phyloP scores from a whole-genome alignment of 768 basidiomycete species.

The Austroboletus eburneus region DNA sequence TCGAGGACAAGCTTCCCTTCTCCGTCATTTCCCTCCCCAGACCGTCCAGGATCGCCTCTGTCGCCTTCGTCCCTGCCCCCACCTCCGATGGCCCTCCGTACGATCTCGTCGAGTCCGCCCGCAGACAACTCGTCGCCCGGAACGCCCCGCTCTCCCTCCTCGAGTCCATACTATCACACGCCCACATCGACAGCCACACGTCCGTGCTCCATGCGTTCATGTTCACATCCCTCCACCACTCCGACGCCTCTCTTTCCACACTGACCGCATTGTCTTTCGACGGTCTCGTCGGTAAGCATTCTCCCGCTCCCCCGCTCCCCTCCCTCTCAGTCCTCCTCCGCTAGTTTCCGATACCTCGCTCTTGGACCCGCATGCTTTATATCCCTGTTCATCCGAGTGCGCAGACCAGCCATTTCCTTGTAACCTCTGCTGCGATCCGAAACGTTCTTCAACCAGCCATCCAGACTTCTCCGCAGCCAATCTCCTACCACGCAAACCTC shows the following conservation, averaged over 20 bases:
- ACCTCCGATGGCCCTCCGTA: conserved; percentile 21
- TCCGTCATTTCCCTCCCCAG: conserved; percentile 44
- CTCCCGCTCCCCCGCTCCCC: conserved; percentile 1
- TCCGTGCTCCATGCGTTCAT: conserved; percentile 58
- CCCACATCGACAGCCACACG: conserved; percentile 41
- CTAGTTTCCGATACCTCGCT: conserved; percentile 41
- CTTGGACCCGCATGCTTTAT: conserved; percentile 48
- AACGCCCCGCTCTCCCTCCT: conserved; percentile 38
- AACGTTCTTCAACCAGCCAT: conserved; percentile 13
- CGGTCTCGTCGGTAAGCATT: conserved; percentile 47
- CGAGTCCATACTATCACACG: conserved; percentile 49
- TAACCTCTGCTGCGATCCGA: conserved; percentile 30
- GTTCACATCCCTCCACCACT: conserved; percentile 36
- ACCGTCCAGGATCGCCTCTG: conserved; percentile 43
- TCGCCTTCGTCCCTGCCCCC: conserved; percentile 39
- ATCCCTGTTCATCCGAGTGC: conserved; percentile 51
- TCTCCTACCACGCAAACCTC: conserved; percentile 44
- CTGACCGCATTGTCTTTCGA: conserved; percentile 43
- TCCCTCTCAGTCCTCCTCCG: background rate
- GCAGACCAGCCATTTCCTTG: conserved; percentile 38
- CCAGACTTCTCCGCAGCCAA: conserved; percentile 28
- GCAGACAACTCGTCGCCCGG: conserved; percentile 43
- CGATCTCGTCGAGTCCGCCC: conserved; percentile 52
- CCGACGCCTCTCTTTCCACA: conserved; percentile 27
- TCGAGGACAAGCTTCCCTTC: conserved; percentile 41